A percentile compares a stretch with the other conserved stretches of the same genome.
Evolutionary conservation across 179 eudicot species (phyloP).

Genomic region (Silene vulgaris): DNA sequence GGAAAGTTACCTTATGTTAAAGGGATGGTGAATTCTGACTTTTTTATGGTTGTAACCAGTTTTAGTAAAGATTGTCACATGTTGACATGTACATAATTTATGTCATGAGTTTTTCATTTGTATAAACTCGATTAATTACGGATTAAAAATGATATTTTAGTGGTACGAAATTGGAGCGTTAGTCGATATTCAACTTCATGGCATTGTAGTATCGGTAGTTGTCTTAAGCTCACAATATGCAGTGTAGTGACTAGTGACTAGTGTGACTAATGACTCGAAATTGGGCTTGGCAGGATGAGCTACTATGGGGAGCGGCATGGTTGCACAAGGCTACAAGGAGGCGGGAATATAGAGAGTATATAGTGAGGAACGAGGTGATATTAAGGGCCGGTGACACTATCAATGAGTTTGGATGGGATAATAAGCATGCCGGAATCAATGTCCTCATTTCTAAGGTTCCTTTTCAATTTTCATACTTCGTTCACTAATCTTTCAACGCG

Average conservation of each 20-base stretch:
- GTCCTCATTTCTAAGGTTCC: slow-evolving; percentile 87
- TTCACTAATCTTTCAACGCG: neutral
- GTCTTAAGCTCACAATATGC: no score
- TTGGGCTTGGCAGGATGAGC: slow-evolving; percentile 53
- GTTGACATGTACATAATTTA: neutral
- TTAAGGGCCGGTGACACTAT: slow-evolving; percentile 77
- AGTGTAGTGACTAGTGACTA: no score
- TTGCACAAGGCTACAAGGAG: slow-evolving; percentile 85
- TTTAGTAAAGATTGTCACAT: slow-evolving; percentile 9
- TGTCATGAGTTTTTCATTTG: neutral
- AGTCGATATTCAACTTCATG: no score
- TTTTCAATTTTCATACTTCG: neutral
- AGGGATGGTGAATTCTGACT: slow-evolving; percentile 9
- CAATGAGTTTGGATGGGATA: slow-evolving; percentile 97
- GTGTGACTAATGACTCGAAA: neutral
- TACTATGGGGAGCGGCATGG: slow-evolving; percentile 98
- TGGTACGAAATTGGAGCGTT: neutral
- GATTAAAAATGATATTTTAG: no score
- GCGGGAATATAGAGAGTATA: slow-evolving; percentile 75
- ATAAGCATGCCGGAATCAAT: slow-evolving; percentile 95
- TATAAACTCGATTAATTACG: no score
- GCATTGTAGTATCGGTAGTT: no score
- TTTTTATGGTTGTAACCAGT: neutral
- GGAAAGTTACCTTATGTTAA: slow-evolving; percentile 3
- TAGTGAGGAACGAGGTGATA: slow-evolving; percentile 70